Evolutionary conservation across 2,329 filamentous ascomycete species (phyloP).

Genomic region (Penicillium sp.): DNA sequence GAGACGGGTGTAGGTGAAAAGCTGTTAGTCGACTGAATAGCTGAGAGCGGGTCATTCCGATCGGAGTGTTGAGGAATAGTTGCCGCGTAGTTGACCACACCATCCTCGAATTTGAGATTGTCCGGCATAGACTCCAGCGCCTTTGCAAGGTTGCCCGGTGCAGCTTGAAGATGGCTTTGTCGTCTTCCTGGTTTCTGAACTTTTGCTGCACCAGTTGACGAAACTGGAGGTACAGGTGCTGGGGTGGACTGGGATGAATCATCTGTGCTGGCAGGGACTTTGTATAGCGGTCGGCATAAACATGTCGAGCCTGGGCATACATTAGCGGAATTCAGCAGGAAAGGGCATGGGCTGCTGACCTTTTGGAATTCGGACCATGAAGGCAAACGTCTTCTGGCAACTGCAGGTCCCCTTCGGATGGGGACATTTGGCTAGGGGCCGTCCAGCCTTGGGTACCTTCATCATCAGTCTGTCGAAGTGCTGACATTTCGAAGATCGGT

Average conservation of each 20-base stretch:
- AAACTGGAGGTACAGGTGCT: conserved; percentile 16
- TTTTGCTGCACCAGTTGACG: conserved; percentile 30
- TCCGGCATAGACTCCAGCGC: conserved; percentile 31
- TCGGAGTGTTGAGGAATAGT: conserved; percentile 11
- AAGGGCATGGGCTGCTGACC: conserved; percentile 26
- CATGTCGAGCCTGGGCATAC: conserved; percentile 36
- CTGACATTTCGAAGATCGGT: conserved; percentile 50
- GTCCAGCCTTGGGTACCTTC: conserved; percentile 49
- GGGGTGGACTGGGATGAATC: conserved; percentile 15
- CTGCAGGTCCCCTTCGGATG: conserved; percentile 45
- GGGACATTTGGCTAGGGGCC: conserved; percentile 48
- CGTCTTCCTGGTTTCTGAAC: conserved; percentile 37
- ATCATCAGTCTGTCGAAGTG: conserved; percentile 51
- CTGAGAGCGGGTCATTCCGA: conserved; percentile 3
- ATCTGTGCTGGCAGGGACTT: conserved; percentile 26
- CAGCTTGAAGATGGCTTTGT: conserved; percentile 33
- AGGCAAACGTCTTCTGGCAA: conserved; percentile 42
- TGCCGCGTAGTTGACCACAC: conserved; percentile 5
- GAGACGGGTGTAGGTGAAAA: neutral
- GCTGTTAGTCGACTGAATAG: neutral
- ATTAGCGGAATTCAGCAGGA: conserved; percentile 11
- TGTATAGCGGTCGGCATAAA: conserved; percentile 42
- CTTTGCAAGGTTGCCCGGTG: conserved; percentile 35
- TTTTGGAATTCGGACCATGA: conserved; percentile 47
- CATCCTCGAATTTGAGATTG: conserved; percentile 23